Evolutionary conservation across 2,329 filamentous ascomycete species (phyloP).

Genomic region (Colletotrichum shisoi): DNA sequence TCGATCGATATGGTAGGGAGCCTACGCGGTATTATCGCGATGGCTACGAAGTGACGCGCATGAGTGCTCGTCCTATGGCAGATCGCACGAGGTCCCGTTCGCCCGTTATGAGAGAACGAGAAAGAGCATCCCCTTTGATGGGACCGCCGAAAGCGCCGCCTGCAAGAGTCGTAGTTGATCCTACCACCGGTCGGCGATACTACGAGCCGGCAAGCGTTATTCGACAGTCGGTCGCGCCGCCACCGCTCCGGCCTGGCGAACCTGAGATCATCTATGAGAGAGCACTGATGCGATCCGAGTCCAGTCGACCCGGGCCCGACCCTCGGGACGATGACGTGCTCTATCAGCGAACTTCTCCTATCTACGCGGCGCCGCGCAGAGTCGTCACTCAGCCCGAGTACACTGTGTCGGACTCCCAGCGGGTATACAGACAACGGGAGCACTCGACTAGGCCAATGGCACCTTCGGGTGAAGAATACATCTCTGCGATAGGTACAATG

Average conservation of each 20-base stretch:
- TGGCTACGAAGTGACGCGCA: slow-evolving; percentile 53
- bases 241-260: slow-evolving; percentile 53
- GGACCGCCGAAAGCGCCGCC: slow-evolving; percentile 61
- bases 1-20: slow-evolving; percentile 54
- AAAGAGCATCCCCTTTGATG: slow-evolving; percentile 59
- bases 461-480: slow-evolving; percentile 55
- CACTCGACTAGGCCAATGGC: slow-evolving; percentile 61
- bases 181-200: slow-evolving; percentile 81
- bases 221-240: slow-evolving; percentile 63
- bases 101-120: slow-evolving; percentile 55
- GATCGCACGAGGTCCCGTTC: slow-evolving; percentile 61
- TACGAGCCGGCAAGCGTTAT: slow-evolving; percentile 60
- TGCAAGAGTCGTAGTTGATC: slow-evolving; percentile 77
- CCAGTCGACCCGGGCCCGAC: slow-evolving; percentile 58
- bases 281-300: slow-evolving; percentile 59
- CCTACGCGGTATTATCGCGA: slow-evolving; percentile 56
- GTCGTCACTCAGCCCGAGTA: slow-evolving; percentile 71
- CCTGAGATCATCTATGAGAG: slow-evolving; percentile 73
- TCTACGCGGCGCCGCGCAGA: slow-evolving; percentile 59
- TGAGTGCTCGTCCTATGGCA: slow-evolving; percentile 58
- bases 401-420: slow-evolving; percentile 58
- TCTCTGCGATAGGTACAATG: slow-evolving; percentile 55
- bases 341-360: slow-evolving; percentile 62
- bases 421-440: slow-evolving; percentile 65
- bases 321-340: slow-evolving; percentile 61